Conservation (phyloP, 345 rosid genomes). For the Eucalyptus pauciflora region DNA sequence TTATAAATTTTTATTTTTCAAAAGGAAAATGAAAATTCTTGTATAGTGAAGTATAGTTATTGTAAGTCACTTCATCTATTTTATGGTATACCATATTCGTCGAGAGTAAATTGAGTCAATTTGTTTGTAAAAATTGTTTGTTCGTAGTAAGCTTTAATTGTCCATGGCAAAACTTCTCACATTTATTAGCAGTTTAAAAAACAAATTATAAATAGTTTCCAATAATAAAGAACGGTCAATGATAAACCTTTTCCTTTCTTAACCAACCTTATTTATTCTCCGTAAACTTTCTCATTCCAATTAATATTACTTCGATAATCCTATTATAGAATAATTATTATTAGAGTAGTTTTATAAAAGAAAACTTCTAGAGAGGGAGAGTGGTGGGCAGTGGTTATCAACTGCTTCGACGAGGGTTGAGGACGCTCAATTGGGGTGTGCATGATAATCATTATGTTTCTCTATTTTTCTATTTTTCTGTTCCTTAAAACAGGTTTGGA, state of each 20-base stretch:
- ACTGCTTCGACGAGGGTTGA: accelerated
- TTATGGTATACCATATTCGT: neutral
- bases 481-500: accelerated
- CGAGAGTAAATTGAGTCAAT: neutral
- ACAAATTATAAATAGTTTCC: neutral
- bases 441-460: too few relatives aligned
- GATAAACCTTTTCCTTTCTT: neutral
- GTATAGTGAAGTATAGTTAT: neutral
- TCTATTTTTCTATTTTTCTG: accelerated
- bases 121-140: neutral
- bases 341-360: too few relatives aligned
- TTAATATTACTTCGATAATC: neutral
- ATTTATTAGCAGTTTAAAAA: neutral
- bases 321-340: too few relatives aligned
- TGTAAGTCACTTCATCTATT: neutral
- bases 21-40: neutral
- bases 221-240: neutral
- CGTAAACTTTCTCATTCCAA: neutral
- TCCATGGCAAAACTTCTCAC: neutral
- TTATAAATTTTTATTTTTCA: neutral
- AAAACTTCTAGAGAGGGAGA: too few relatives aligned
- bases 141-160: neutral
- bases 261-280: neutral
- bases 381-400: too few relatives aligned
- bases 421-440: accelerated